A percentile compares a stretch with the other conserved stretches of the same genome.
phyloP scores from a whole-genome alignment of 202 grass and related monocot species.

The Alloteropsis angusta region DNA sequence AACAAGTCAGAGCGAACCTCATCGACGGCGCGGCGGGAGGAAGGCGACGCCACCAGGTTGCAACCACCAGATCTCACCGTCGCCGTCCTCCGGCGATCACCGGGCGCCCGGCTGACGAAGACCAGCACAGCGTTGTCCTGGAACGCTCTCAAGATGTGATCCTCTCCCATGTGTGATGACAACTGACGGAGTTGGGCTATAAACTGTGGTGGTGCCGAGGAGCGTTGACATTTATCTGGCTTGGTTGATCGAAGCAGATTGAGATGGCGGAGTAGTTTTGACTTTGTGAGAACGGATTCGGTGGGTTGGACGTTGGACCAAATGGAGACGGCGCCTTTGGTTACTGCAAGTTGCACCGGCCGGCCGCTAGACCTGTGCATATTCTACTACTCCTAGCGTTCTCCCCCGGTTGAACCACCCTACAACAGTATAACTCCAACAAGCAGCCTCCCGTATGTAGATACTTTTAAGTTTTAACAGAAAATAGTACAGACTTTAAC shows the following conservation, averaged over 20 bases:
- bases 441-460: no score
- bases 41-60: background rate
- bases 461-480: no score
- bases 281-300: background rate
- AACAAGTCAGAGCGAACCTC: background rate
- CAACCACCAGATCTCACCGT: constrained; percentile 15
- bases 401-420: background rate
- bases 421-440: no score
- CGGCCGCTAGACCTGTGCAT: background rate
- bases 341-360: constrained; percentile 10
- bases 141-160: background rate
- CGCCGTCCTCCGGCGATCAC: background rate
- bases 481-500: no score
- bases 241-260: background rate
- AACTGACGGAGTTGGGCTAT: background rate
- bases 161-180: background rate
- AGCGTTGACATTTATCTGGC: constrained; percentile 21
- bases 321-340: background rate
- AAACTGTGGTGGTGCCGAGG: constrained; percentile 4
- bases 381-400: background rate
- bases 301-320: background rate
- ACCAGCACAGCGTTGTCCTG: background rate
- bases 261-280: background rate
- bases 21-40: background rate
- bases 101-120: background rate